These are phyloP conservation scores for Extremus antarcticus DNA, from an alignment of 495 filamentous ascomycete species.

Conservation along the genomic window DNA sequence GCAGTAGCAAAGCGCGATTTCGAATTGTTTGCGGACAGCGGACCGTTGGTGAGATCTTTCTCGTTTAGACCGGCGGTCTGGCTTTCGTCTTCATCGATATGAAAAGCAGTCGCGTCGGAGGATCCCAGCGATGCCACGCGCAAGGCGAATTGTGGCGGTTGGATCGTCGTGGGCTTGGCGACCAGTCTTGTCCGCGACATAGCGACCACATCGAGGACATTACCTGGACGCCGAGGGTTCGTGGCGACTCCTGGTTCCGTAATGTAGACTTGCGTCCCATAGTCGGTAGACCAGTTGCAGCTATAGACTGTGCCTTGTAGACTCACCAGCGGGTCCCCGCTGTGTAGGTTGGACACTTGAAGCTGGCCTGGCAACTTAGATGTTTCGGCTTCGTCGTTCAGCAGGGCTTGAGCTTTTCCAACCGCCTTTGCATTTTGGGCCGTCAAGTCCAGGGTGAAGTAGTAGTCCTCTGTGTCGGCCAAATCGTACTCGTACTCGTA, in stretches of 20 bases:
- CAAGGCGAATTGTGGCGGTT: neutral
- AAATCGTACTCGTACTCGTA: constrained; percentile 56
- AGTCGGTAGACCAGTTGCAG: constrained; percentile 63
- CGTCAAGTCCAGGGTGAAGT: constrained; percentile 30
- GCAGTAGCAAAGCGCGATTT: neutral
- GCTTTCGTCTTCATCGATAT: neutral
- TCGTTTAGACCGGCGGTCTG: neutral
- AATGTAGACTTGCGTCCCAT: constrained; percentile 73
- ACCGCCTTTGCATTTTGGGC: constrained; percentile 9
- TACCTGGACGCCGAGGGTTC: constrained; percentile 5
- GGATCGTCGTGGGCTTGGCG: constrained; percentile 11
- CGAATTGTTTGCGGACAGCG: neutral
- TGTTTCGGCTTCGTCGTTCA: neutral
- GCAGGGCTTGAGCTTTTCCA: neutral
- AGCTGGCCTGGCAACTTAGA: constrained; percentile 35
- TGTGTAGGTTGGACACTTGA: constrained; percentile 74
- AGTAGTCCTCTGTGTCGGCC: constrained; percentile 42
- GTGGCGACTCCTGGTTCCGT: neutral
- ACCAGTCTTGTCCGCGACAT: constrained; percentile 9
- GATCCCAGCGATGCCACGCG: neutral
- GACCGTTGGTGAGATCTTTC: neutral
- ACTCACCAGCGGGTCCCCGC: constrained; percentile 55
- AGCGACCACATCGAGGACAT: constrained; percentile 13
- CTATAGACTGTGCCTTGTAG: constrained; percentile 65
- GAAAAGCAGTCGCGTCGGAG: neutral